These are phyloP conservation scores for Aechmea fasciata DNA, from an alignment of 176 grass and related monocot genomes.

Conservation along the genomic window DNA sequence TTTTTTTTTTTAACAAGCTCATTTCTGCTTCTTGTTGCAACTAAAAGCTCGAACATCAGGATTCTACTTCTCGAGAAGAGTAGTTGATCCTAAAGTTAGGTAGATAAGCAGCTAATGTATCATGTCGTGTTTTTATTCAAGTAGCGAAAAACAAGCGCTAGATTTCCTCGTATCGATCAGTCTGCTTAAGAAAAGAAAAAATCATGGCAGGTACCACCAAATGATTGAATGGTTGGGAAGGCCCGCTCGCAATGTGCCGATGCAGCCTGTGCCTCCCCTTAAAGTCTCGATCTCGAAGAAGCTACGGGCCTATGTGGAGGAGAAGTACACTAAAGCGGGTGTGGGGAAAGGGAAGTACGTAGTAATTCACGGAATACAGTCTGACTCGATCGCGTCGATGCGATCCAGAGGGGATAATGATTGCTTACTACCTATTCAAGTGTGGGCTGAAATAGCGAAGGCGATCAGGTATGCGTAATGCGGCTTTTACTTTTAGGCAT, in stretches of 20 bases:
- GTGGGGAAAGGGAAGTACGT: constrained; percentile 65
- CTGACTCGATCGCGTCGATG: constrained; percentile 81
- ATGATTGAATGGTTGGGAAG: constrained; percentile 75
- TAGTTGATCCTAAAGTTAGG: too few relatives aligned
- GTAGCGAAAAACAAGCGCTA: too few relatives aligned
- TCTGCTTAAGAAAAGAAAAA: neutral
- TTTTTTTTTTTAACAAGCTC: too few relatives aligned
- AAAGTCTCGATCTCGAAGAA: constrained; percentile 80
- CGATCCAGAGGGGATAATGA: constrained; percentile 62
- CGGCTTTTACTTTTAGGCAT: constrained; percentile 8
- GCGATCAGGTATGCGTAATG: constrained; percentile 40
- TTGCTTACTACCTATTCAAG: constrained; percentile 59
- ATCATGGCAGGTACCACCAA: constrained; percentile 49
- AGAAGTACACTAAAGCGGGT: constrained; percentile 50
- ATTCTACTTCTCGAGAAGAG: too few relatives aligned
- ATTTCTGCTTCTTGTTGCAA: too few relatives aligned
- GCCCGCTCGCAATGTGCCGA: constrained; percentile 49
- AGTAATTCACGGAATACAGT: constrained; percentile 76
- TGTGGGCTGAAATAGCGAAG: constrained; percentile 63
- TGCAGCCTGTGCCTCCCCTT: constrained; percentile 46
- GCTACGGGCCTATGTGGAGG: constrained; percentile 59
- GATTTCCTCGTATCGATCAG: too few relatives aligned
- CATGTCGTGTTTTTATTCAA: too few relatives aligned
- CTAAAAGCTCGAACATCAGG: too few relatives aligned
- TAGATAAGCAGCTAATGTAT: too few relatives aligned